These are phyloP conservation scores for Phialophora chinensis DNA, from an alignment of 2,329 filamentous ascomycete species.

Conservation along the genomic window DNA sequence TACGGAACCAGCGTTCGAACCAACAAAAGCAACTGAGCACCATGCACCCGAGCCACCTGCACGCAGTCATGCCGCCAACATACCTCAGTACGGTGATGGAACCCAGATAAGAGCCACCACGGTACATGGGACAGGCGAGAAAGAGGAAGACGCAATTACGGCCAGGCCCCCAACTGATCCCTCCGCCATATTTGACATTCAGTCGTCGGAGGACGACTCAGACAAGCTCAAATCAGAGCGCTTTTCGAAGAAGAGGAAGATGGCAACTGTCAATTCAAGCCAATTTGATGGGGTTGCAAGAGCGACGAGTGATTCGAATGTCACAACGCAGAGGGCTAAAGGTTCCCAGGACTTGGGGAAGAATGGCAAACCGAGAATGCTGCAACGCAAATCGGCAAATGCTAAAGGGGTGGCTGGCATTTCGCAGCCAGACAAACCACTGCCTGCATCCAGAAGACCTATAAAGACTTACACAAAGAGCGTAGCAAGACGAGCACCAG, in stretches of 20 bases:
- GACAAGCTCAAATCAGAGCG: conserved; percentile 7
- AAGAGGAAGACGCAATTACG: background rate
- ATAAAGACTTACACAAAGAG: background rate
- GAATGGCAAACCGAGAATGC: conserved; percentile 3
- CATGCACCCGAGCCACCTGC: background rate
- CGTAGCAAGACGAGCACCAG: background rate
- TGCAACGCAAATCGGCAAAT: background rate
- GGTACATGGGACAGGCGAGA: background rate
- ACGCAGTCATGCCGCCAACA: background rate
- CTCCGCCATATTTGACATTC: conserved; percentile 38
- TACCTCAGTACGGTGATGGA: background rate
- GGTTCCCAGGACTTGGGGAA: background rate
- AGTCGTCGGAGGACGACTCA: conserved; percentile 38
- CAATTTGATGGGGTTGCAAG: background rate
- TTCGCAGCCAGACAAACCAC: conserved; percentile 12
- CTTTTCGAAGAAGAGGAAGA: conserved; percentile 33
- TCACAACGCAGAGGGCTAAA: background rate
- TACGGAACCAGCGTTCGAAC: conserved; percentile 1
- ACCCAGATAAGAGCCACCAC: background rate
- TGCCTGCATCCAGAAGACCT: conserved; percentile 6
- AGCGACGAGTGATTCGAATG: background rate
- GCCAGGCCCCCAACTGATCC: conserved; percentile 8
- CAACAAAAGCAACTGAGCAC: conserved; percentile 1
- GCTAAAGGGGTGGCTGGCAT: background rate
- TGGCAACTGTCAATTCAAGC: conserved; percentile 16